Base-by-base conservation (phyloP, 352 stramenopile genomes). In the Phytophthora pseudosyringae region DNA sequence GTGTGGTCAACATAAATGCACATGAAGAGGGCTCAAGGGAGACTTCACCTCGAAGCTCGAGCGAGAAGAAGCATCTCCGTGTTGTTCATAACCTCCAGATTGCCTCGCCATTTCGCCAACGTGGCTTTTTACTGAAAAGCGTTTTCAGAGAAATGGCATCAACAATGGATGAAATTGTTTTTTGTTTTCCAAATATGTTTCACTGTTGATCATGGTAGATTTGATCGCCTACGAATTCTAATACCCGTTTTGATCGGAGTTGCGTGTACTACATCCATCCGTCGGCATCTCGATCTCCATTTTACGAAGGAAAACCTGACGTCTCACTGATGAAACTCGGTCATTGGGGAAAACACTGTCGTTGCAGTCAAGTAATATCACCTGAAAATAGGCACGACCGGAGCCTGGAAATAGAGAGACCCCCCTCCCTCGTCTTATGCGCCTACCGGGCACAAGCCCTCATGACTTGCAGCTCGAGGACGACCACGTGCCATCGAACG, bases 391-490 rank as follows among this genome's bases (percentile, higher is more conserved):
- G 50, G 26, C 48, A 29, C 8, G 16, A 21, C 21, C 18, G 15
- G 32, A 32, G 10, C 32, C 39, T 55, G 51, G 12, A 61, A 68
- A 68, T 63, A 68, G 50, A 21, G 21, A 2, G 12, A 32, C n/a
- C 3, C n/a, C 21, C 2, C 12, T 11, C 44, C 38, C 33, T 31
- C 28, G 44, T 63, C 60, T 68, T 68, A 63, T 68, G 39, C 39
- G 8, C 8, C 35, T 35, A 35, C 39, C 21, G 21, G 21, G 13
- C 39, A 45, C 16, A 13, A 21, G 46, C 21, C 21, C 21, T 2
- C 29, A 65, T 52, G 38, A 66, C 28, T 45, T 51, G 21, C 58
- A 44, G 15, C 39, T 40, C 62, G 62, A 70, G 62, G 62, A 70
- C 55, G 63, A 48, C 38, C 29, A 53, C 6, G n/a, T 33, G 28